A percentile compares a stretch with the other conserved stretches of the same genome.
phyloP scores from a whole-genome alignment of 2,329 filamentous ascomycete genomes.

The Aspergillaceae sp. region DNA sequence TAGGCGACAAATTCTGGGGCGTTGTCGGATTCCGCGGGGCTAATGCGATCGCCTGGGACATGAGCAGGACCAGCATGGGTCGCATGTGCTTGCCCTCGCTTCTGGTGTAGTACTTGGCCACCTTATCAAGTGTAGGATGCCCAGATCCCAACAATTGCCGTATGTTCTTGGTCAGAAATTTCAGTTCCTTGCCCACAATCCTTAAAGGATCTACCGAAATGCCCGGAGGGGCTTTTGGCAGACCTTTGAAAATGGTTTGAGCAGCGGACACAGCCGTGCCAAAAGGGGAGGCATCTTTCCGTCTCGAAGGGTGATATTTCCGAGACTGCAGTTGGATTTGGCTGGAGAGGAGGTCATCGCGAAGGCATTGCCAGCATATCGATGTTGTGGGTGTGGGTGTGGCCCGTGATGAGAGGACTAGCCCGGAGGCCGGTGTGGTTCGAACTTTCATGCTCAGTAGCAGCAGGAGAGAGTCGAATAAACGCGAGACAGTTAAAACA shows the following conservation, averaged over 20 bases:
- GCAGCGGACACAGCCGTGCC: slow-evolving; percentile 45
- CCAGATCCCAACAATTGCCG: slow-evolving; percentile 86
- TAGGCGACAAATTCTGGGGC: slow-evolving; percentile 25
- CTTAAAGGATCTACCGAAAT: slow-evolving; percentile 80
- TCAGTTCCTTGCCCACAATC: slow-evolving; percentile 92
- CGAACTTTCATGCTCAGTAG: slow-evolving; percentile 31
- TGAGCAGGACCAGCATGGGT: slow-evolving; percentile 87
- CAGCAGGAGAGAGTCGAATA: slow-evolving; percentile 1
- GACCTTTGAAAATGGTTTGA: slow-evolving; percentile 39
- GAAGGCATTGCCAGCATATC: slow-evolving; percentile 36
- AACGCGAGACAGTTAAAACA: neutral
- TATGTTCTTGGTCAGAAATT: slow-evolving; percentile 89
- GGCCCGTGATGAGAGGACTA: slow-evolving; percentile 24
- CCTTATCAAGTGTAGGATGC: slow-evolving; percentile 86
- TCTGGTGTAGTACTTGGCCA: slow-evolving; percentile 96
- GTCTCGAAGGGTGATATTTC: slow-evolving; percentile 33
- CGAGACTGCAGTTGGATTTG: slow-evolving; percentile 21
- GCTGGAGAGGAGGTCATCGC: slow-evolving; percentile 23
- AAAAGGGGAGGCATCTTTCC: slow-evolving; percentile 33
- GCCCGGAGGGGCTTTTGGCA: slow-evolving; percentile 37
- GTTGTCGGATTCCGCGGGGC: slow-evolving; percentile 50
- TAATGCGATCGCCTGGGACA: slow-evolving; percentile 88
- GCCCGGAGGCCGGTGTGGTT: slow-evolving; percentile 27
- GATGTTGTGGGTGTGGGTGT: slow-evolving; percentile 16
- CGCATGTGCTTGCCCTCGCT: slow-evolving; percentile 95